These are phyloP conservation scores for Lasiosphaeria hispida DNA, from an alignment of 495 filamentous ascomycete genomes.

Conservation along the genomic window DNA sequence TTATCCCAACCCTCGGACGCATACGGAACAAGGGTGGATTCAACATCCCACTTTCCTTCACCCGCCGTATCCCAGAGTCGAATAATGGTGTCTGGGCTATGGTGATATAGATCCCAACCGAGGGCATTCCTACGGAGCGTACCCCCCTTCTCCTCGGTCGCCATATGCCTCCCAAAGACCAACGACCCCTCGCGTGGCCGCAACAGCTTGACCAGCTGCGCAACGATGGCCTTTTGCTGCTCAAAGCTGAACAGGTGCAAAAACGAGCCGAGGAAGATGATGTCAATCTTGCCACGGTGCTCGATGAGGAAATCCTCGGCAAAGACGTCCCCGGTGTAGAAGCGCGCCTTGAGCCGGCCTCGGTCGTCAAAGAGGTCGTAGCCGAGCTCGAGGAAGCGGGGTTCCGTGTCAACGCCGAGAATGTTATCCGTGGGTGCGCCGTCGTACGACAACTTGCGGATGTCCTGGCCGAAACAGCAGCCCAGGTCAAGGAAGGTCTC, in stretches of 20 bases:
- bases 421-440: slow-evolving; percentile 40
- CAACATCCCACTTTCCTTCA: too few species aligned
- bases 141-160: too few species aligned
- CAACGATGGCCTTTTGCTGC: slow-evolving; percentile 46
- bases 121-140: too few species aligned
- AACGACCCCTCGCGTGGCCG: not conserved
- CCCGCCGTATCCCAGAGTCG: too few species aligned
- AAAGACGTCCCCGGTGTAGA: slow-evolving; percentile 1
- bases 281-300: slow-evolving; percentile 48
- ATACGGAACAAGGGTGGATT: too few species aligned
- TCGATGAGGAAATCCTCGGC: slow-evolving; percentile 1
- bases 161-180: slow-evolving; percentile 3
- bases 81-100: too few species aligned
- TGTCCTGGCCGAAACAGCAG: slow-evolving; percentile 49
- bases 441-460: slow-evolving; percentile 42
- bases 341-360: not conserved
- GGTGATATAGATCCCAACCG: too few species aligned
- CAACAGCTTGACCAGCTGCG: slow-evolving; percentile 34
- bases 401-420: slow-evolving; percentile 44
- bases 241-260: slow-evolving; percentile 58
- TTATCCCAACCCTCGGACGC: too few species aligned
- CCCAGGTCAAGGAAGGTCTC: slow-evolving; percentile 48
- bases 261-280: slow-evolving; percentile 53
- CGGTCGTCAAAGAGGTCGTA: not conserved
- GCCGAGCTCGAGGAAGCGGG: slow-evolving; percentile 35